These are phyloP conservation scores for Chalaropsis thielavioides DNA, from an alignment of 2,329 filamentous ascomycete species.

Conservation along the genomic window DNA sequence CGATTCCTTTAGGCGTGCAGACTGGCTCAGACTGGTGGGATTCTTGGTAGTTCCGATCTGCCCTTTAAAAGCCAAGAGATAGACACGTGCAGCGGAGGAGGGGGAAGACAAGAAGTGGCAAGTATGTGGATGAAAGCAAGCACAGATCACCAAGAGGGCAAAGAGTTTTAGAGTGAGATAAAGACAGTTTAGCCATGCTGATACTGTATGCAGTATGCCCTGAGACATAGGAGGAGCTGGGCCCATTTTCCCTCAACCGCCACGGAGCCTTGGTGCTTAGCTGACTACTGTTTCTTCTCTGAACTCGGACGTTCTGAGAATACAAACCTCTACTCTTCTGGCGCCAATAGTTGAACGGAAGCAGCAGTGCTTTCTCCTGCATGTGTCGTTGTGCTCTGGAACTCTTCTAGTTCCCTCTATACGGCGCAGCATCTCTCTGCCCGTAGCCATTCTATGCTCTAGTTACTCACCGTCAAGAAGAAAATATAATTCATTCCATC, in stretches of 20 bases:
- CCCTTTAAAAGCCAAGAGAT: background rate
- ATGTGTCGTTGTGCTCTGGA: background rate
- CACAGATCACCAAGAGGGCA: background rate
- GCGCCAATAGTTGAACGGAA: background rate
- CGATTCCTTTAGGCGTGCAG: too few relatives aligned
- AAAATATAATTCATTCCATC: background rate
- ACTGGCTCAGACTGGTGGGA: too few relatives aligned
- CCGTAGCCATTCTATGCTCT: background rate
- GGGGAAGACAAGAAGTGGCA: background rate
- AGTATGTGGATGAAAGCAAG: background rate
- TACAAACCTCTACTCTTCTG: background rate
- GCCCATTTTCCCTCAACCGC: too few relatives aligned
- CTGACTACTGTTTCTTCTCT: background rate
- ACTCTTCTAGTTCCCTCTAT: background rate
- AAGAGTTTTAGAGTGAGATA: background rate
- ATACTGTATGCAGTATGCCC: background rate
- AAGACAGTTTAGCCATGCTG: background rate
- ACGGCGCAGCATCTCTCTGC: background rate
- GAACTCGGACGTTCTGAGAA: background rate
- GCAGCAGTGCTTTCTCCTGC: background rate
- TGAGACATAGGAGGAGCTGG: background rate
- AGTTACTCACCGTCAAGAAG: background rate
- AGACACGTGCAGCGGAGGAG: background rate
- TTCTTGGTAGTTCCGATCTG: background rate
- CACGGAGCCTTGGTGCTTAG: too few relatives aligned